Evolutionary conservation across 805 yeast species (phyloP).

Genomic region (Barnettozyma botsteinii): DNA sequence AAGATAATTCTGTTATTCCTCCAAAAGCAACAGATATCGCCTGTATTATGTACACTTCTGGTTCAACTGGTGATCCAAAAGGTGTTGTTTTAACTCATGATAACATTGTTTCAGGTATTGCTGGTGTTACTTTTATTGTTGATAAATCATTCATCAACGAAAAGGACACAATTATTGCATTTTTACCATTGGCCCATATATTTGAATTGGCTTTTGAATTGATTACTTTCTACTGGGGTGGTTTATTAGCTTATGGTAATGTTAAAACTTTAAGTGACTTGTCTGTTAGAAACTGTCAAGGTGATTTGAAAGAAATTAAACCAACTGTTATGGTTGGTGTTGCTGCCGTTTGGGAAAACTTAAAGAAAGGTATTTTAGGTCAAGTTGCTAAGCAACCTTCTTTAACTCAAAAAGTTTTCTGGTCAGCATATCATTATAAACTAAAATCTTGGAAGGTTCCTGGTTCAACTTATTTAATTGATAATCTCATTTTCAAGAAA

Average conservation of each 20-base stretch:
- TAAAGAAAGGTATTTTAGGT: slow-evolving; percentile 83
- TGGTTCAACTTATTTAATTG: slow-evolving; percentile 58
- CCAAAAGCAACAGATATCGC: slow-evolving; percentile 48
- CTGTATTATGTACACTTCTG: slow-evolving; percentile 69
- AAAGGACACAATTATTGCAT: slow-evolving; percentile 73
- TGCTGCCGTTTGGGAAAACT: slow-evolving; percentile 96
- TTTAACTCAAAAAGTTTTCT: slow-evolving; percentile 71
- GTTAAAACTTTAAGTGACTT: slow-evolving; percentile 86
- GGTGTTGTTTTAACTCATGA: slow-evolving; percentile 64
- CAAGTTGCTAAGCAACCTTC: slow-evolving; percentile 66
- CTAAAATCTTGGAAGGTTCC: slow-evolving; percentile 63
- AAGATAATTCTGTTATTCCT: slow-evolving; percentile 30
- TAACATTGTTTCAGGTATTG: slow-evolving; percentile 76
- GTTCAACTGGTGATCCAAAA: slow-evolving; percentile 77
- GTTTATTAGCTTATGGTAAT: slow-evolving; percentile 79
- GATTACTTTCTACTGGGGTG: slow-evolving; percentile 82
- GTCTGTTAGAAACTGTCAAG: slow-evolving; percentile 77
- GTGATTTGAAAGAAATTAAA: slow-evolving; percentile 80
- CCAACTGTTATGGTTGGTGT: slow-evolving; percentile 98
- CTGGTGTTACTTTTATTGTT: slow-evolving; percentile 69
- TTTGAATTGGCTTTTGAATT: slow-evolving; percentile 89
- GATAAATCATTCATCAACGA: slow-evolving; percentile 42
- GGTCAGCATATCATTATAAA: slow-evolving; percentile 83
- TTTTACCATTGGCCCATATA: slow-evolving; percentile 94
- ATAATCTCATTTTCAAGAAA: slow-evolving; percentile 73